Conservation (phyloP, 1,139 yeast genomes). For the Geotrichum bryndzae region DNA sequence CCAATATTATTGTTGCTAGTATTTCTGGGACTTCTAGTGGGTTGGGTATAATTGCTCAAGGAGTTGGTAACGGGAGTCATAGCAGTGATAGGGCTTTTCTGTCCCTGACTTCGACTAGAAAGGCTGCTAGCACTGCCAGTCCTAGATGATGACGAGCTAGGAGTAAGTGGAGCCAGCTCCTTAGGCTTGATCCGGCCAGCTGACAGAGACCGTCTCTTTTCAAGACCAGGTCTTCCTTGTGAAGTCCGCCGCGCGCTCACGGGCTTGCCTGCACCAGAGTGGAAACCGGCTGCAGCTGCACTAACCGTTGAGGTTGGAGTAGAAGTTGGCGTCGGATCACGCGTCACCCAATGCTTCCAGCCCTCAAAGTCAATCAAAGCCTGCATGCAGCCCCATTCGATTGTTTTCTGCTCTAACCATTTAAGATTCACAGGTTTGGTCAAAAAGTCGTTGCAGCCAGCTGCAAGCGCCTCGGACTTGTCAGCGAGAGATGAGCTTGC, state of each 20-base stretch:
- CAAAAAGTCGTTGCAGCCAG: conserved; percentile 93
- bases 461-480: conserved; percentile 83
- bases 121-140: neutral
- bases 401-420: conserved; percentile 90
- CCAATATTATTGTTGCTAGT: neutral
- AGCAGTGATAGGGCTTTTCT: neutral
- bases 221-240: neutral
- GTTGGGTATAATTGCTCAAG: neutral
- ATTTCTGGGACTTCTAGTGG: neutral
- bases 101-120: neutral
- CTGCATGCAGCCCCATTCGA: conserved; percentile 94
- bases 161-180: neutral
- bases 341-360: conserved; percentile 78
- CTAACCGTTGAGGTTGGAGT: neutral
- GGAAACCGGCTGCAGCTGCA: neutral
- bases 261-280: neutral
- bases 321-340: conserved; percentile 8
- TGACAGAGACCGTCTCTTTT: neutral
- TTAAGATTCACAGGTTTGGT: conserved; percentile 95
- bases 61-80: neutral
- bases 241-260: neutral
- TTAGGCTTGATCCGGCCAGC: neutral
- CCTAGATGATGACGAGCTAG: neutral
- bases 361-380: conserved; percentile 94
- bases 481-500: conserved; percentile 88